Evolutionary conservation across 805 yeast species (phyloP).

Genomic region (Ogataea thermomethanolica): DNA sequence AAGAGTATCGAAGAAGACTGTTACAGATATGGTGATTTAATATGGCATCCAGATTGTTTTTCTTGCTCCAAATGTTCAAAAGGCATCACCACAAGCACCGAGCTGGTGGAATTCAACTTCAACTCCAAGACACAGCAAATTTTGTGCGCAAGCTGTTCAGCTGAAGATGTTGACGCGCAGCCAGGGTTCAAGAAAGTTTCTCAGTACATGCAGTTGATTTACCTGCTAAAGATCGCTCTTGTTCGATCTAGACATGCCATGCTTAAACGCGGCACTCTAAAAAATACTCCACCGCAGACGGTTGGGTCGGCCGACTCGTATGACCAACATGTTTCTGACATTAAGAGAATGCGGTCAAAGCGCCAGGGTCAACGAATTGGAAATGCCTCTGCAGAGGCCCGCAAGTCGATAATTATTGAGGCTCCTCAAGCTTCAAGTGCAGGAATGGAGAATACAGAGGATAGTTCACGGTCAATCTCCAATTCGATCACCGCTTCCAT

Average conservation of each 20-base stretch:
- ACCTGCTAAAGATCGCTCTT: slow-evolving; percentile 78
- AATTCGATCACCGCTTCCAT: slow-evolving; percentile 18
- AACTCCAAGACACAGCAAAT: slow-evolving; percentile 37
- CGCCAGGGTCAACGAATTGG: slow-evolving; percentile 59
- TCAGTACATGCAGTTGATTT: slow-evolving; percentile 69
- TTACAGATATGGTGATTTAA: slow-evolving; percentile 49
- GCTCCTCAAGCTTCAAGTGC: slow-evolving; percentile 50
- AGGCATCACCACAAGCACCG: slow-evolving; percentile 35
- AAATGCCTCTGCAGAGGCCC: slow-evolving; percentile 52
- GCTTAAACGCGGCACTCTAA: slow-evolving; percentile 29
- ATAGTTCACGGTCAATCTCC: neutral
- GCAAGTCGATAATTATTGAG: slow-evolving; percentile 64
- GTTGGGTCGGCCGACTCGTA: slow-evolving; percentile 44
- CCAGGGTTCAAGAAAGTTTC: slow-evolving; percentile 62
- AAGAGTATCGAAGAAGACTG: slow-evolving; percentile 86
- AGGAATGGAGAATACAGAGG: slow-evolving; percentile 28
- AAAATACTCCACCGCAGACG: slow-evolving; percentile 4
- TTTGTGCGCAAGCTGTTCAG: slow-evolving; percentile 62
- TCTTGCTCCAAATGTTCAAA: slow-evolving; percentile 58
- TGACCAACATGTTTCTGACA: slow-evolving; percentile 67
- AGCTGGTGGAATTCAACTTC: slow-evolving; percentile 46
- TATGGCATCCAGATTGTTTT: slow-evolving; percentile 86
- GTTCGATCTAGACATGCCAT: slow-evolving; percentile 67
- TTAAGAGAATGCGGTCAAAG: slow-evolving; percentile 68
- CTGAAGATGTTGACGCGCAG: slow-evolving; percentile 44